Percentiles rank a stretch among this genome's conserved stretches.
phyloP scores from a whole-genome alignment of 805 yeast species.

The Komagataella pastoris region DNA sequence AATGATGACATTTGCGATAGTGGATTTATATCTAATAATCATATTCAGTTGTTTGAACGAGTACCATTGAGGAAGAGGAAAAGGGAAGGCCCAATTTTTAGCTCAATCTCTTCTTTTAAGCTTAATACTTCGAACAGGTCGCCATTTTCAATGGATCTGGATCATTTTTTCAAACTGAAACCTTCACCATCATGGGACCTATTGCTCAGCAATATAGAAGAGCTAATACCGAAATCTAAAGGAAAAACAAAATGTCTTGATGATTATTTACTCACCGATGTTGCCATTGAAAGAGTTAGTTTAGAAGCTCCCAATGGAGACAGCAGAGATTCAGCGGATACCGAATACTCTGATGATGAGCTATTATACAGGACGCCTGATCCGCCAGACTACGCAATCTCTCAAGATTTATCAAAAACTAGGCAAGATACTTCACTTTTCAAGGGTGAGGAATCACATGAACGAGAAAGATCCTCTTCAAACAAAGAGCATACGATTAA shows the following conservation, averaged over 20 bases:
- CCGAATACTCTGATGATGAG: background rate
- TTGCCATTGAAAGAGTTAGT: conserved; percentile 29
- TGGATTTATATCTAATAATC: background rate
- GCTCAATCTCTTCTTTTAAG: background rate
- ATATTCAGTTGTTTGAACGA: background rate
- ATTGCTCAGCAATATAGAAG: conserved; percentile 11
- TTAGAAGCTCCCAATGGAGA: conserved; percentile 14
- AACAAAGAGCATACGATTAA: background rate
- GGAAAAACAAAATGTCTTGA: conserved; percentile 32
- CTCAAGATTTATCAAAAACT: background rate
- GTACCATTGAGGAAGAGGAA: background rate
- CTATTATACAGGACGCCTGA: background rate
- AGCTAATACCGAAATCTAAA: conserved; percentile 23
- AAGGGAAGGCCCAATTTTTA: background rate
- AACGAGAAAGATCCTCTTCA: background rate
- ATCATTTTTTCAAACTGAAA: background rate
- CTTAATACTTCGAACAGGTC: background rate
- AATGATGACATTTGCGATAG: background rate
- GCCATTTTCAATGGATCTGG: background rate
- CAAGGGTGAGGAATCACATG: background rate
- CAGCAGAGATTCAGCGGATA: background rate
- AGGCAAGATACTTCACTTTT: too few relatives aligned
- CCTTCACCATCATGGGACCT: conserved; percentile 3
- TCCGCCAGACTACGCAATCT: background rate
- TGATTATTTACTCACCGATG: conserved; percentile 35